phyloP scores from a whole-genome alignment of 2,329 filamentous ascomycete species.

The Sordariomycetes sp. region DNA sequence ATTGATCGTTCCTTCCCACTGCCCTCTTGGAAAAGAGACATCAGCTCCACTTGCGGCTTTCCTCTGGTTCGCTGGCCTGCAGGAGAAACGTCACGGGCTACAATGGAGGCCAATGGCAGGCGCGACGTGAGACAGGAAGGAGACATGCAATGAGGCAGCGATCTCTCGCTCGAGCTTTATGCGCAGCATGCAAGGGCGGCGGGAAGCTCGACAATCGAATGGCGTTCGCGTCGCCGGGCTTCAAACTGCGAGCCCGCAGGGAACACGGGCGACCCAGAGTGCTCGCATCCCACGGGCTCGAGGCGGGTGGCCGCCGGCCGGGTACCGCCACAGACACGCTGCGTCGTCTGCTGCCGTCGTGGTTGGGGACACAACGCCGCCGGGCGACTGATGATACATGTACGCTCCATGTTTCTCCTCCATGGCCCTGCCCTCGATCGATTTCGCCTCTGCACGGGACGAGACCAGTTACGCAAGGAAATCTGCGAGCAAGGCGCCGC shows the following conservation, averaged over 20 bases:
- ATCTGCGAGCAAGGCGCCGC: background rate
- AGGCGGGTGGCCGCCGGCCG: background rate
- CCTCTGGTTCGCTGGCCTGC: no score
- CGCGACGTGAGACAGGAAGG: background rate
- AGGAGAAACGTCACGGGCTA: background rate
- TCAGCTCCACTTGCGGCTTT: no score
- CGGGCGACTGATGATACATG: no score
- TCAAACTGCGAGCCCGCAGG: background rate
- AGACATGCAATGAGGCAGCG: background rate
- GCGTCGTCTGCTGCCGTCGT: no score
- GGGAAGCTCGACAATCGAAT: background rate
- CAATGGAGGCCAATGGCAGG: background rate
- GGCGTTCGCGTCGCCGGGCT: constrained; percentile 2
- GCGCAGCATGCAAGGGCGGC: background rate
- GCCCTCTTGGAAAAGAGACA: no score
- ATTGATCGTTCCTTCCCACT: background rate
- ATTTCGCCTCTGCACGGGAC: no score
- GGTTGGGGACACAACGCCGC: no score
- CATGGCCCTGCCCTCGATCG: no score
- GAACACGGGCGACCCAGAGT: background rate
- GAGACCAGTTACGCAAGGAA: no score
- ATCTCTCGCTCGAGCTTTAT: no score
- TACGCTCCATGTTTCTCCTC: no score
- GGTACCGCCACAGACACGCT: background rate
- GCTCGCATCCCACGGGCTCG: background rate